Percentiles rank a stretch among this genome's conserved stretches.
phyloP scores from a whole-genome alignment of 2,329 filamentous ascomycete species.

The Aotearoamyces nothofagi region DNA sequence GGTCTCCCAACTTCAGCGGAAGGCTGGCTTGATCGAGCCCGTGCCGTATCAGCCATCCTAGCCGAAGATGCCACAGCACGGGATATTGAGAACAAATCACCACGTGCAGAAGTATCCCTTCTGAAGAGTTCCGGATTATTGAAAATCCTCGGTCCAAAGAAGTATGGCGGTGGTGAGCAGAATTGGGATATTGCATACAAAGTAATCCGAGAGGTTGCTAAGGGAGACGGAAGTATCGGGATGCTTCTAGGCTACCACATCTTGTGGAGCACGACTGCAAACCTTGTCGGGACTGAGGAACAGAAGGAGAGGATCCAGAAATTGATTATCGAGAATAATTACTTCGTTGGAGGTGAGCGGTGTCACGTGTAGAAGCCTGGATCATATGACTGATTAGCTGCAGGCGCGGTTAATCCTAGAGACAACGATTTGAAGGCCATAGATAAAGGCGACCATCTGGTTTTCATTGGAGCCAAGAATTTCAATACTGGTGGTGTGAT shows the following conservation, averaged over 20 bases:
- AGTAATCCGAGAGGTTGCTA: constrained; percentile 45
- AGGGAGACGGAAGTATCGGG: constrained; percentile 48
- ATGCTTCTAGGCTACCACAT: constrained; percentile 53
- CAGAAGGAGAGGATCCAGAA: constrained; percentile 41
- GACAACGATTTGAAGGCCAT: constrained; percentile 45
- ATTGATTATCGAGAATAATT: constrained; percentile 45
- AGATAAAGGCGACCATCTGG: constrained; percentile 33
- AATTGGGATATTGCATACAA: constrained; percentile 40
- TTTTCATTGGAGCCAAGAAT: constrained; percentile 47
- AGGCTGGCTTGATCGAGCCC: constrained; percentile 31
- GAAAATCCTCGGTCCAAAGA: constrained; percentile 31
- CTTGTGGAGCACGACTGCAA: constrained; percentile 45
- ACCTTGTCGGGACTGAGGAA: constrained; percentile 41
- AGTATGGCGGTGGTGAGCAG: constrained; percentile 36
- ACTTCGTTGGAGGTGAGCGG: constrained; percentile 39
- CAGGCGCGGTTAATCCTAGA: constrained; percentile 45
- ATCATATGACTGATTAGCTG: not conserved
- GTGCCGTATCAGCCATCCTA: constrained; percentile 32
- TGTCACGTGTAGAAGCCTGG: no score
- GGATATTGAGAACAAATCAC: constrained; percentile 35
- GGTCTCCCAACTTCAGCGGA: constrained; percentile 23
- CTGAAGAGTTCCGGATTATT: constrained; percentile 34
- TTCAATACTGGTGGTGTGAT: constrained; percentile 56
- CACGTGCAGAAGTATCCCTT: constrained; percentile 31
- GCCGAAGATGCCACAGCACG: constrained; percentile 29